A percentile compares a stretch with the other conserved stretches of the same genome.
Evolutionary conservation across 2,329 filamentous ascomycete genomes (phyloP).

Genomic region (Colletotrichum tanaceti): DNA sequence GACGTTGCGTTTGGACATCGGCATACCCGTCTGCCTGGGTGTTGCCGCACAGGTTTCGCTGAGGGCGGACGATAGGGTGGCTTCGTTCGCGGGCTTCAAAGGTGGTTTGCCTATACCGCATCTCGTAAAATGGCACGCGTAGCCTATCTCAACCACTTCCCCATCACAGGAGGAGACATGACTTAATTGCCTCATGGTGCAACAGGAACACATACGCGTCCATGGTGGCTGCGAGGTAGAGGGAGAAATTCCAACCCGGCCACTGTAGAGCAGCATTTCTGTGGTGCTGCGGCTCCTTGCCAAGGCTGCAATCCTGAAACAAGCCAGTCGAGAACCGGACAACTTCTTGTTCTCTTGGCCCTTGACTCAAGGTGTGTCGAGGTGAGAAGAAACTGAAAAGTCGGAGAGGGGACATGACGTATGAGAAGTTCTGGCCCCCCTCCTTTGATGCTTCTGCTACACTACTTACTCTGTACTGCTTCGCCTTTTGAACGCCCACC

Average conservation of each 20-base stretch:
- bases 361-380: not conserved
- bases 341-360: slow-evolving; percentile 1
- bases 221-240: not conserved
- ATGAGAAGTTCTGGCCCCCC: slow-evolving; percentile 6
- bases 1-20: not conserved
- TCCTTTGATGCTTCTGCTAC: slow-evolving; percentile 10
- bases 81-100: not conserved
- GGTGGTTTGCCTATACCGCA: not conserved
- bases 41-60: not conserved
- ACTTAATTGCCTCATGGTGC: not conserved
- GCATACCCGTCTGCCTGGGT: not conserved
- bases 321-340: slow-evolving; percentile 19
- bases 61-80: not conserved
- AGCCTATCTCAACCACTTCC: not conserved
- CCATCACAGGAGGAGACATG: not conserved
- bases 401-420: slow-evolving; percentile 14
- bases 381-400: not conserved
- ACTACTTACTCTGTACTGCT: not conserved
- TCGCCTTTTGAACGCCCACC: not conserved
- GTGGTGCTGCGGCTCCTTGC: slow-evolving; percentile 15
- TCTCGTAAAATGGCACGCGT: not conserved
- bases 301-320: slow-evolving; percentile 23
- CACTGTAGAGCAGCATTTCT: not conserved
- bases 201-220: slow-evolving; percentile 4
- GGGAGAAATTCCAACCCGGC: not conserved